Conservation (phyloP, 345 rosid species). For the Boechera retrofracta region DNA sequence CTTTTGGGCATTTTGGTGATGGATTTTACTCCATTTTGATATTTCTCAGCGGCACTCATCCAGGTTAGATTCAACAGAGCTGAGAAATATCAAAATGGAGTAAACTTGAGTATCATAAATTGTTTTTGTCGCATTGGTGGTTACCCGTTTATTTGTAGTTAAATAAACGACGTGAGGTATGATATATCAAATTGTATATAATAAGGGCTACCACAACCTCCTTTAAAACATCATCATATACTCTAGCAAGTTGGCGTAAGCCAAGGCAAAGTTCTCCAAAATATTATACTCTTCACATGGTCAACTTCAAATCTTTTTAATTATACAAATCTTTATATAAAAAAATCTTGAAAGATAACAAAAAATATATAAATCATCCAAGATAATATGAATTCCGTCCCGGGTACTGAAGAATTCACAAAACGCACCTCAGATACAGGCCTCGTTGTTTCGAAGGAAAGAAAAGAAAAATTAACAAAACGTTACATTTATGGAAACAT, state of each 20-base stretch:
- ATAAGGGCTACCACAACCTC: no score
- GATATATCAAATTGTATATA: no score
- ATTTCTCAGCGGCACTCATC: no score
- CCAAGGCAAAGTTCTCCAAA: not conserved
- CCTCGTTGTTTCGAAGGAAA: not conserved
- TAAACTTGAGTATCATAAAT: no score
- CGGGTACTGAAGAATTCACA: slow-evolving; percentile 40
- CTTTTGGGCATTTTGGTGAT: no score
- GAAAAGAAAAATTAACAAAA: not conserved
- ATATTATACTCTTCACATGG: slow-evolving; percentile 7
- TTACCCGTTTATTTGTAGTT: no score
- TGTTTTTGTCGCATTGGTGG: no score
- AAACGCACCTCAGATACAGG: slow-evolving; percentile 40
- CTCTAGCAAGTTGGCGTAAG: not conserved
- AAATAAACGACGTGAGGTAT: no score
- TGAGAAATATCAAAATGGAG: no score
- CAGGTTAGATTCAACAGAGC: no score
- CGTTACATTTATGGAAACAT: not conserved
- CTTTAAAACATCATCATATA: no score
- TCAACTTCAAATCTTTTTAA: slow-evolving; percentile 4
- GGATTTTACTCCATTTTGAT: no score
- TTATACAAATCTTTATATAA: slow-evolving; percentile 1
- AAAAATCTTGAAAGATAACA: not conserved
- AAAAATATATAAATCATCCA: not conserved
- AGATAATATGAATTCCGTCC: slow-evolving; percentile 37